Evolutionary conservation across 352 stramenopile species (phyloP), one percentile per base, ranked within the genome.

Genomic region (Plasmopara viticola): DNA sequence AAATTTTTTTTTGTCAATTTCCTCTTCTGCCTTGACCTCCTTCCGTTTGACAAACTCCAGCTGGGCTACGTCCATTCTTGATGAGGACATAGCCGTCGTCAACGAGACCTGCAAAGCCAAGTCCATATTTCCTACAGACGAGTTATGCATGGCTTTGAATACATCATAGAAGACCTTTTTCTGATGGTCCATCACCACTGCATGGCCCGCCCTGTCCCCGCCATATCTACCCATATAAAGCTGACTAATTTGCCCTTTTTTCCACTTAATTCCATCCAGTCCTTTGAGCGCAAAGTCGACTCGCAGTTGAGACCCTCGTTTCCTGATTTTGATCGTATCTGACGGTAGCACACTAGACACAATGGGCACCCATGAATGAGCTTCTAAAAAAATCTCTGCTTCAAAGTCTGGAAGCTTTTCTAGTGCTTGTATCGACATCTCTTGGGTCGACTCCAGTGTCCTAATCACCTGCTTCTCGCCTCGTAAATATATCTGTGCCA

Each of bases 291-390:
- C 69, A 47, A 65, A 87, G 56, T 92, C 78, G 42, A 82, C 72
- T 7, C 82, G 75, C 35, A 92, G 56, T 31, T 84, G 67, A 34
- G 77, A 73, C 25, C 82, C 77, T 29, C 71, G 72, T 67, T 92
- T 92, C 62, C 56, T 76, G 44, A 92, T 73, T 18, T 64, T 72
- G 43, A 89, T 74, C 29, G 74, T 86, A 55, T 92, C 78, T 5
- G 78, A 89, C 8, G 82, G 82, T 44, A 92, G 57, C 25, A 86
- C 78, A 60, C 73, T 84, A 15, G 82, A 92, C 18, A 92, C 78
- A 8, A 86, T 74, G 1, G 82, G 82, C 34, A 92, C 74, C 82
- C 82, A 92, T 55, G 82, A 92, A 31, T 84, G 78, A 25, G 80
- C 72, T 46, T 90, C 78, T 29, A 90, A 58, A 35, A 86, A 86